Conservation (phyloP, 2,329 filamentous ascomycete species). For the Periconia sp. region DNA sequence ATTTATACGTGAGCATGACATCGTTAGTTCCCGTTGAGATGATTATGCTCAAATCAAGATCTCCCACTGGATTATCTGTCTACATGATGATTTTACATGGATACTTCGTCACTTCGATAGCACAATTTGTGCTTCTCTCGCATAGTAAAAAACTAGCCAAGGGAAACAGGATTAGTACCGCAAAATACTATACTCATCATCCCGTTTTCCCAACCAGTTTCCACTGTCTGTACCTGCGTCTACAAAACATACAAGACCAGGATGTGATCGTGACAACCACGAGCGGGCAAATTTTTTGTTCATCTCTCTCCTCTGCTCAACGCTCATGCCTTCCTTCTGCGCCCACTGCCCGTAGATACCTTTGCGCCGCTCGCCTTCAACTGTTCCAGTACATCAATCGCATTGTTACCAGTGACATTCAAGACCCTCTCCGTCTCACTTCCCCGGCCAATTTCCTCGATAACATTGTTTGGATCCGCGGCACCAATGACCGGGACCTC, state of each 20-base stretch:
- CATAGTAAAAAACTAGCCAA: background rate
- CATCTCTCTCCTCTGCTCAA: background rate
- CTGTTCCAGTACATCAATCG: constrained; percentile 38
- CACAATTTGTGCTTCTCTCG: no score
- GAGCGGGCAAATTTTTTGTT: no score
- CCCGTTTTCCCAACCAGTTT: background rate
- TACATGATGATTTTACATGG: no score
- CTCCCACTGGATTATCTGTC: background rate
- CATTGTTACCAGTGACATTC: constrained; percentile 34
- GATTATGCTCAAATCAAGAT: background rate
- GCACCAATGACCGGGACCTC: constrained; percentile 66
- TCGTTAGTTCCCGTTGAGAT: background rate
- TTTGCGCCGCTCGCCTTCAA: constrained; percentile 37
- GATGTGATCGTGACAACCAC: no score
- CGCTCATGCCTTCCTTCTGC: constrained; percentile 36
- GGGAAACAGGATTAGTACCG: no score
- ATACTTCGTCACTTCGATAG: no score
- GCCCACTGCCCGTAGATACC: constrained; percentile 27
- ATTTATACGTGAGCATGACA: no score
- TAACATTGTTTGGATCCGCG: constrained; percentile 60
- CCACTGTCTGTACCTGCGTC: no score
- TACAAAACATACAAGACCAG: no score
- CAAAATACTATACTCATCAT: background rate
- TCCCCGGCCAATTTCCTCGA: constrained; percentile 47
- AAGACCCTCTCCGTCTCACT: constrained; percentile 29